These are phyloP conservation scores for Trichosanthes truncata DNA, from an alignment of 306 rosid species.

Conservation along the genomic window DNA sequence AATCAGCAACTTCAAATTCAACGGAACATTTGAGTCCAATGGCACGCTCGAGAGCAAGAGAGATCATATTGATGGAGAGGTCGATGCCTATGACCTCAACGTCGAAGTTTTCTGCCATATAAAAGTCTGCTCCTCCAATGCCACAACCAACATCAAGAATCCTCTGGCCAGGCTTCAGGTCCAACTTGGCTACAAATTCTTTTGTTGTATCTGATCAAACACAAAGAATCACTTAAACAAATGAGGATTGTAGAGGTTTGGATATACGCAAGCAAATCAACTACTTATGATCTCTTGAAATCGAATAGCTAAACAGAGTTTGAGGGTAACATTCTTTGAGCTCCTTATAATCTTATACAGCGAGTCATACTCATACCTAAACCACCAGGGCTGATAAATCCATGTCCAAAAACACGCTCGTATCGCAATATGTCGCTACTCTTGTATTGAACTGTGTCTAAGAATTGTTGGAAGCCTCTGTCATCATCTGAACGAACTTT, in stretches of 20 bases:
- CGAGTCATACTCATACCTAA: slow-evolving; percentile 42
- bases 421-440: slow-evolving; percentile 32
- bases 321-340: neutral
- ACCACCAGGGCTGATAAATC: slow-evolving; percentile 64
- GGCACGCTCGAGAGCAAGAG: slow-evolving; percentile 76
- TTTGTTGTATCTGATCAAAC: slow-evolving; percentile 69
- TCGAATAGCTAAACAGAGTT: neutral
- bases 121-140: slow-evolving; percentile 84
- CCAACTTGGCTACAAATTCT: slow-evolving; percentile 67
- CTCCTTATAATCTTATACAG: neutral
- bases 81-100: slow-evolving; percentile 91
- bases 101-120: slow-evolving; percentile 67
- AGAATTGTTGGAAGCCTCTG: slow-evolving; percentile 46
- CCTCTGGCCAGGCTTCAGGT: slow-evolving; percentile 64
- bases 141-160: slow-evolving; percentile 96
- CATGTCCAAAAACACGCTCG: slow-evolving; percentile 44
- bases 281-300: neutral
- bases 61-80: slow-evolving; percentile 83
- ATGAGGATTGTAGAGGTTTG: neutral
- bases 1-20: slow-evolving; percentile 86
- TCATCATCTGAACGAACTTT: slow-evolving; percentile 39
- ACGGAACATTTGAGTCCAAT: slow-evolving; percentile 61
- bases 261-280: neutral
- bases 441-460: slow-evolving; percentile 44
- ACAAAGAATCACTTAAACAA: slow-evolving; percentile 1